Conservation (phyloP, 805 yeast species). For the Pichia thaimueangensis region DNA sequence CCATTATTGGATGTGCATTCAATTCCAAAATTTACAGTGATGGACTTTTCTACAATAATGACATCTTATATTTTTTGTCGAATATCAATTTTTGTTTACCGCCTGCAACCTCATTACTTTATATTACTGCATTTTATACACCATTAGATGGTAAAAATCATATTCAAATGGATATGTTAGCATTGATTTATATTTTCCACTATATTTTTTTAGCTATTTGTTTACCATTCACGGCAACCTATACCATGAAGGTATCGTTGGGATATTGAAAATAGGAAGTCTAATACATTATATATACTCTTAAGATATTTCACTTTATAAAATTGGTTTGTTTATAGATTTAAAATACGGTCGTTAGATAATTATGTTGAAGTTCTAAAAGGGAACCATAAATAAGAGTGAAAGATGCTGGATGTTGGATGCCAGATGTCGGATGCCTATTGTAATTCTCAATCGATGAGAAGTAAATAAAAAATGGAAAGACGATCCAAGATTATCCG, state of each 20-base stretch:
- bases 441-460: too few species aligned
- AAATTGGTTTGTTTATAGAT: too few species aligned
- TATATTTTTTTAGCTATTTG: conserved; percentile 63
- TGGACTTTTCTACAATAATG: conserved; percentile 59
- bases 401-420: too few species aligned
- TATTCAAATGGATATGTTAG: conserved; percentile 79
- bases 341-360: too few species aligned
- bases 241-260: conserved; percentile 49
- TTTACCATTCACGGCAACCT: conserved; percentile 69
- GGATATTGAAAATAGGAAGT: too few species aligned
- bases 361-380: too few species aligned
- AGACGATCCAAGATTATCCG: too few species aligned
- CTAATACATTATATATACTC: too few species aligned
- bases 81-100: conserved; percentile 77
- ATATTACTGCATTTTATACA: conserved; percentile 81
- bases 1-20: conserved; percentile 71
- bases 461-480: too few species aligned
- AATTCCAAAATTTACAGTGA: conserved; percentile 52
- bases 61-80: conserved; percentile 63
- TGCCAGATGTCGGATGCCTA: too few species aligned
- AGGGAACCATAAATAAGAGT: too few species aligned
- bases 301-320: too few species aligned
- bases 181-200: conserved; percentile 67
- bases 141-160: conserved; percentile 50
- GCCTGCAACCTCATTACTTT: conserved; percentile 81